Evolutionary conservation across 331 rosid genomes (phyloP).

Genomic region (Arachis monticola): DNA sequence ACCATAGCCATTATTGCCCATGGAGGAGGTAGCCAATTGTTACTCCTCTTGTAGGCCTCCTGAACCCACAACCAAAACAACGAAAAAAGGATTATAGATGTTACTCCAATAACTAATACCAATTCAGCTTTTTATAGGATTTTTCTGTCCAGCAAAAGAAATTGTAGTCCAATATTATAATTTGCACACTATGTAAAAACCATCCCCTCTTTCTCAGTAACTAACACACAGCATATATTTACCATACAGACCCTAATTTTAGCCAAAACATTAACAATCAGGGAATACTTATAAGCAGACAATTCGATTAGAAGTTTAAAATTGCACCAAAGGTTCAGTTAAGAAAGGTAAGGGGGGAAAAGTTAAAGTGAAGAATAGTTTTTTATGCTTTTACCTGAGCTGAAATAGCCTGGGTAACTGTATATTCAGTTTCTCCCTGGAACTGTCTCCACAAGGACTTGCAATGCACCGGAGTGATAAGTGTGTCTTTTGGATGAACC

Average conservation of each 20-base stretch:
- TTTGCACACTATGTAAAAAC: background rate
- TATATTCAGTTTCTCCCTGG: slow-evolving; percentile 78
- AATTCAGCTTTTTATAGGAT: background rate
- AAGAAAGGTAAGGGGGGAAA: too few species aligned
- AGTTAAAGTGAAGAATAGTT: background rate
- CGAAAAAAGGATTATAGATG: background rate
- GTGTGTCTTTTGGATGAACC: slow-evolving; percentile 68
- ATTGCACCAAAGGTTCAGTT: slow-evolving; percentile 11
- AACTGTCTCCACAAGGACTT: slow-evolving; percentile 93
- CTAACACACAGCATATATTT: background rate
- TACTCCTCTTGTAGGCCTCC: slow-evolving; percentile 85
- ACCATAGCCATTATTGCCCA: slow-evolving; percentile 84
- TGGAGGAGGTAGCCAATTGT: slow-evolving; percentile 92
- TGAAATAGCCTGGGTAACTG: slow-evolving; percentile 79
- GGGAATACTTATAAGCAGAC: background rate
- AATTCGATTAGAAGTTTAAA: background rate
- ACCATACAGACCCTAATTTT: background rate
- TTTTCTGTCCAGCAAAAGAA: background rate
- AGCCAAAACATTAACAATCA: slow-evolving; percentile 13
- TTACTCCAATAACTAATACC: background rate
- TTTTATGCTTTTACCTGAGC: slow-evolving; percentile 66
- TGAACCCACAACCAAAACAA: slow-evolving; percentile 40
- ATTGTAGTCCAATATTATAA: background rate
- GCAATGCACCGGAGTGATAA: slow-evolving; percentile 86
- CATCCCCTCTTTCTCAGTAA: background rate